Conservation (phyloP, 164 flowering plant genomes). For the Vitis rupestris region DNA sequence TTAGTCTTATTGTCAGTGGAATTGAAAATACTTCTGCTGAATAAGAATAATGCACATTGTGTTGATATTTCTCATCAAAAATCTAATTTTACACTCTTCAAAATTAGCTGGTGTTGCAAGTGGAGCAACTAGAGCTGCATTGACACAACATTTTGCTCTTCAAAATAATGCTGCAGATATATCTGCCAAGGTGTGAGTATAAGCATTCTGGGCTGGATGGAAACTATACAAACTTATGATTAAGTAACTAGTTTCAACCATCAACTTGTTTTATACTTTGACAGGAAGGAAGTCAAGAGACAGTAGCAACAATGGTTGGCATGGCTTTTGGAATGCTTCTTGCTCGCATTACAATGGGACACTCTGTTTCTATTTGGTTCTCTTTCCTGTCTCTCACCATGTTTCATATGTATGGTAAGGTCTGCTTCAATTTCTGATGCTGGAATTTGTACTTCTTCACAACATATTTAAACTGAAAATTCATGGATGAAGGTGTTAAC, state of each 20-base stretch:
- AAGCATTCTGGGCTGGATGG: conserved; percentile 4
- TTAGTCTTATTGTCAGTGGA: too few species aligned
- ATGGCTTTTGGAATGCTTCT: conserved; percentile 97
- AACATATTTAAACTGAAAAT: too few species aligned
- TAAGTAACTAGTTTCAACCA: not conserved
- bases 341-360: conserved; percentile 78
- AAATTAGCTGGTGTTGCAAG: conserved; percentile 98
- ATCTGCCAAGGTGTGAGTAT: conserved; percentile 79
- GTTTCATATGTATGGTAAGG: conserved; percentile 97
- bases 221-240: conserved; percentile 2
- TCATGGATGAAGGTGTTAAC: too few species aligned
- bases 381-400: conserved; percentile 79
- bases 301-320: conserved; percentile 94
- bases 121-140: conserved; percentile 99
- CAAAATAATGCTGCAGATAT: conserved; percentile 97
- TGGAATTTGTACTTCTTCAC: too few species aligned
- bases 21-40: too few species aligned
- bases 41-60: too few species aligned
- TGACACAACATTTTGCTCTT: conserved; percentile 98
- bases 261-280: conserved; percentile 5
- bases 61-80: too few species aligned
- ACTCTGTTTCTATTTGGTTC: conserved; percentile 78
- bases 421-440: conserved; percentile 2
- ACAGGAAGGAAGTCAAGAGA: conserved; percentile 99
- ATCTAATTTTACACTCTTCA: conserved; percentile 6